Evolutionary conservation across 768 basidiomycete species (phyloP), one percentile per base, ranked within the genome.

Genomic region (Leccinellum luteum): DNA sequence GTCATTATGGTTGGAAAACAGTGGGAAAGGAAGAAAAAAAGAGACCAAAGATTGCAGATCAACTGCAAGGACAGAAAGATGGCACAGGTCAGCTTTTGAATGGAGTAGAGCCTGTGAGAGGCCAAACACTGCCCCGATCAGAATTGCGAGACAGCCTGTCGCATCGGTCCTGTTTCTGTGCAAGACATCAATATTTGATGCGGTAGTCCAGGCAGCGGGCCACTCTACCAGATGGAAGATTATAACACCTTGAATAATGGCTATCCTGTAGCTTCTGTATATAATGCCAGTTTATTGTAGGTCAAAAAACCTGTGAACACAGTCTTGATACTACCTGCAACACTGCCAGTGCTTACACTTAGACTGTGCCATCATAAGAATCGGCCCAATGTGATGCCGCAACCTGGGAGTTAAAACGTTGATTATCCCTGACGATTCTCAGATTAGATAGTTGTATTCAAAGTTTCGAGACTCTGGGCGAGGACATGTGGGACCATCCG

Each of bases 21-120:
- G 35, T 10, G 27, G 15, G 52, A 27, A 12, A 12, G 28, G 14
- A 55, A 21, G 7, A 12, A 32, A 19, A 34, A 38, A 2, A 52
- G 44, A 41, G 27, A 41, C 51, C 17, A 23, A 51, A 48, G 43
- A 41, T 35, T 17, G 60, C 60, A 68, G 67, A 31, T 68, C 67
- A 68, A 66, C 67, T 41, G 52, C 67, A 55, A 50, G 34, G 35
- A 35, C 10, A 27, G 3, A 38, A 31, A 14, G 23, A 49, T 28
- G 19, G 27, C 15, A 17, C 25, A 7, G 2, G 19, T 19, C 13
- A 35, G 52, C 53, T 60, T 68, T 68, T 66, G 59, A 64, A 49
- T 45, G 54, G 21, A 41, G 49, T 21, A n/a, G 12, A 13, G 4
- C 31, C 14, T 13, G 44, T 25, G 51, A 51, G 51, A 48, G 23